Evolutionary conservation across 1,139 yeast species (phyloP).

Genomic region (Hemisphaericaspora xylanilytica): DNA sequence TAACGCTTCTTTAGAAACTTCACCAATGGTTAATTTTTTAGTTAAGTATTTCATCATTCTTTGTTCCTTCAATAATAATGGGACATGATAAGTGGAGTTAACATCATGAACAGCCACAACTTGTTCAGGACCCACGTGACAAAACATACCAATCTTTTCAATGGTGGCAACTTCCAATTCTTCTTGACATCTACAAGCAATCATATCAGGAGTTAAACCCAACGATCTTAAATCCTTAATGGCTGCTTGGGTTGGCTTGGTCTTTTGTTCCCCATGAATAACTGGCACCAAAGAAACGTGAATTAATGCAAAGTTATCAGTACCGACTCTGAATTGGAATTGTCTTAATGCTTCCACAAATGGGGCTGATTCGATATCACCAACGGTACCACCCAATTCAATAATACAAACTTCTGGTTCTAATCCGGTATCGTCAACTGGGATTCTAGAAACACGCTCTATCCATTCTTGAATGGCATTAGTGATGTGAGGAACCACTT

Average conservation of each 20-base stretch:
- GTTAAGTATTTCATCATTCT: conserved; percentile 73
- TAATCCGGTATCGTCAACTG: conserved; percentile 88
- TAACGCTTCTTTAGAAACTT: conserved; percentile 55
- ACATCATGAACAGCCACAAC: conserved; percentile 97
- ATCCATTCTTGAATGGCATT: conserved; percentile 99
- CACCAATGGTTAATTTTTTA: conserved; percentile 62
- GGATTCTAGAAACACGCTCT: conserved; percentile 84
- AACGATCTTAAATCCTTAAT: conserved; percentile 92
- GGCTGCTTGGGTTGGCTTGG: conserved; percentile 99
- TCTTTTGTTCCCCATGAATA: conserved; percentile 97
- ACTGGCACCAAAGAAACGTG: conserved; percentile 98
- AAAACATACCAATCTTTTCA: conserved; percentile 96
- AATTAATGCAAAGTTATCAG: conserved; percentile 88
- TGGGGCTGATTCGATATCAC: conserved; percentile 98
- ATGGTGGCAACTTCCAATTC: conserved; percentile 78
- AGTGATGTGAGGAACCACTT: conserved; percentile 97
- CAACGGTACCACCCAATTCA: conserved; percentile 98
- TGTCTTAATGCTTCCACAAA: conserved; percentile 98
- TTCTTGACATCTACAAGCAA: conserved; percentile 95
- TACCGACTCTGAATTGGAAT: conserved; percentile 95
- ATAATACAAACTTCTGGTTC: conserved; percentile 93
- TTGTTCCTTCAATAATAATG: conserved; percentile 84
- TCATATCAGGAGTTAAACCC: conserved; percentile 94
- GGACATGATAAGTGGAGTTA: conserved; percentile 96
- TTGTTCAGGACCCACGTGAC: conserved; percentile 97